Percentiles rank a stretch among this genome's conserved stretches.
These are phyloP conservation scores for Limtongia smithiae DNA, from an alignment of 805 yeast genomes.

Conservation along the genomic window DNA sequence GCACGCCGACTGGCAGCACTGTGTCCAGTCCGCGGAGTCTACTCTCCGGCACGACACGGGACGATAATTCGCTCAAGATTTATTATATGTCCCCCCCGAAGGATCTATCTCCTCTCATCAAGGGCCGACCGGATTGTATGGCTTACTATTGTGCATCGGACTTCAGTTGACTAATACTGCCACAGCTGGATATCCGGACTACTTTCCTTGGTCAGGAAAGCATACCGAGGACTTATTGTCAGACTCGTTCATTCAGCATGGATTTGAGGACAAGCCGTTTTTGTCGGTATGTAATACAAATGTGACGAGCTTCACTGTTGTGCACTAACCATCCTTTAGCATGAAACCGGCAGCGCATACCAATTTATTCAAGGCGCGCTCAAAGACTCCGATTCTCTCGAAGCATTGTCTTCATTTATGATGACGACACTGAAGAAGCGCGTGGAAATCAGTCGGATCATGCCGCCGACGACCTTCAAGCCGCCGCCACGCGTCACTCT, in stretches of 20 bases:
- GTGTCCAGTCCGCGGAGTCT: constrained; percentile 12
- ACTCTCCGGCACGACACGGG: constrained; percentile 12
- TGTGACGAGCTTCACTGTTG: neutral
- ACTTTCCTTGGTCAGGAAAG: constrained; percentile 64
- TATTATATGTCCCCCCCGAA: constrained; percentile 25
- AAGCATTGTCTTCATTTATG: constrained; percentile 49
- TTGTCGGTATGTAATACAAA: constrained; percentile 24
- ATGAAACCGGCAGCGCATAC: constrained; percentile 70
- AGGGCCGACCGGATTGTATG: constrained; percentile 17
- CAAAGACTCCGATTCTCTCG: constrained; percentile 43
- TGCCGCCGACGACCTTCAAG: constrained; percentile 54
- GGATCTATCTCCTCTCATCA: constrained; percentile 14
- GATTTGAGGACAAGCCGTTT: constrained; percentile 51
- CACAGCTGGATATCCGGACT: constrained; percentile 57
- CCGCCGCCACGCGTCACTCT: constrained; percentile 88
- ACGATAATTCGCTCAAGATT: constrained; percentile 17
- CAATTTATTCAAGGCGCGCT: constrained; percentile 47
- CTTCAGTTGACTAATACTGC: neutral
- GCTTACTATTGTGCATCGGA: too few relatives aligned
- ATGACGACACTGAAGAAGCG: constrained; percentile 49
- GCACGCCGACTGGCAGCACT: constrained; percentile 18
- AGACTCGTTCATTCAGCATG: constrained; percentile 60
- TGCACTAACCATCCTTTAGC: constrained; percentile 28
- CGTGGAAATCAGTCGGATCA: constrained; percentile 45
- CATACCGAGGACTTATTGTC: constrained; percentile 53